Base-by-base conservation (phyloP, 371 early-diverging fungal genomes). In the Massospora cicadina region DNA sequence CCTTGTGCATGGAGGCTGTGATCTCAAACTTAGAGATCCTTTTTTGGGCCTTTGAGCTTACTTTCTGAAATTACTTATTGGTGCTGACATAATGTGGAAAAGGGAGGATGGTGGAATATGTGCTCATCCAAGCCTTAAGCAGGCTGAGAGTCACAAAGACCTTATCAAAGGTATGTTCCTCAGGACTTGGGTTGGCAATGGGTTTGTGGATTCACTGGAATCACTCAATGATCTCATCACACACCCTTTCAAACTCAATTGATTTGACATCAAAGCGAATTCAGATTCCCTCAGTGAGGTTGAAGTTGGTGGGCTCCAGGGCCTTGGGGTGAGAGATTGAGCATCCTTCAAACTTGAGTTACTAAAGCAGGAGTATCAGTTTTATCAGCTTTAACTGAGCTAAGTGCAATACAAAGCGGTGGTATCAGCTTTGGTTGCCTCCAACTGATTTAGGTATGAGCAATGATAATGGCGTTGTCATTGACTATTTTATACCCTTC, bases 1-100 rank as follows among this genome's bases (percentile, higher is more conserved):
- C 89, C 63, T 79, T 79, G 58, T 88, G 83, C 90, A 90, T 90
- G 58, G 69, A 68, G 27, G 77, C 76, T 64, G 88, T 88, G 68
- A 90, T 87, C 60, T 75, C 76, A 68, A 84, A 86, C 32, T 81
- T 83, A 64, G 81, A 78, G 63, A 82, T 78, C 59, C 73, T 73
- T 61, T 79, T 79, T 64, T 83, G 81, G 26, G 85, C 87, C 7
- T 68, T 82, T 53, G 79, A 74, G 33, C 83, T 78, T 17, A 87
- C 89, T 32, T 89, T 86, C 61, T 88, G 77, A 17, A 88, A 72
- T 33, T 68, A 81, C 66, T 78, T 81, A 68, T 84, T 79, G 58
- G 86, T 75, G 60, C 81, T 81, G 25, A 85, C 74, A 66, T 88
- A 78, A 66, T 82, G 81, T 31, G 83, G 71, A 29, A 84, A 85